Base-by-base conservation (phyloP, 257 asterid species). In the Penstemon eatonii region DNA sequence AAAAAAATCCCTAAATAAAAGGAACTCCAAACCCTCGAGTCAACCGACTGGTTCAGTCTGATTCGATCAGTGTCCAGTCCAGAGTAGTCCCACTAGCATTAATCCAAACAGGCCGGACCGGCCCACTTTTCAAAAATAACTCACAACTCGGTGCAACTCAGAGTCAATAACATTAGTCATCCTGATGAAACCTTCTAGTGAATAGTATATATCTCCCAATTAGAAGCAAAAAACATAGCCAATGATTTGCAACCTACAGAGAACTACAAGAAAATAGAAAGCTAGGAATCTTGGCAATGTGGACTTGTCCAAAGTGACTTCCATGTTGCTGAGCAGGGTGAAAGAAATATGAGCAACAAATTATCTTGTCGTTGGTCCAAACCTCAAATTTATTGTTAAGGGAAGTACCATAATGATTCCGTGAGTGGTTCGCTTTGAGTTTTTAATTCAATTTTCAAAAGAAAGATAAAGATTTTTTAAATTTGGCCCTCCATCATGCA, bases 331-430 rank as follows among this genome's bases (percentile, higher is more conserved):
- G 40, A 58, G 10, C 65, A 18, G 33, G 68, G 15, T 33, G 47
- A 69, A n/a, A 13, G 25, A 51, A 56, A 57, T 18, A 43, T 65
- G 53, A 75, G 67, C 42, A 66, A 51, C 43, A 9, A 65, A 19
- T 40, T 13, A 71, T 25, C 5, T 49, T 58, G 12, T 19, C 50
- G 19, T 56, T 9, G 59, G 70, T 62, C 19, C 46, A 49, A 46
- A 55, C 1, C 41, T 38, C 4, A 7, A 19, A 40, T 8, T 8
- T 38, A 56, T 47, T 46, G 43, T 44, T 19, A 25, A 33, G 38
- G 43, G n/a, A 52, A 59, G 7, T 36, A 12, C 12, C 37, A 54
- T 13, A 44, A 41, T 18, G 18, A 68, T 39, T 3, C 60, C 2
- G 40, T 8, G 5, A 1, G 41, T 6, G 41, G 54, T 53, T 56